Base-by-base conservation (phyloP, 805 yeast genomes). In the Sporopachydermia quercuum region DNA sequence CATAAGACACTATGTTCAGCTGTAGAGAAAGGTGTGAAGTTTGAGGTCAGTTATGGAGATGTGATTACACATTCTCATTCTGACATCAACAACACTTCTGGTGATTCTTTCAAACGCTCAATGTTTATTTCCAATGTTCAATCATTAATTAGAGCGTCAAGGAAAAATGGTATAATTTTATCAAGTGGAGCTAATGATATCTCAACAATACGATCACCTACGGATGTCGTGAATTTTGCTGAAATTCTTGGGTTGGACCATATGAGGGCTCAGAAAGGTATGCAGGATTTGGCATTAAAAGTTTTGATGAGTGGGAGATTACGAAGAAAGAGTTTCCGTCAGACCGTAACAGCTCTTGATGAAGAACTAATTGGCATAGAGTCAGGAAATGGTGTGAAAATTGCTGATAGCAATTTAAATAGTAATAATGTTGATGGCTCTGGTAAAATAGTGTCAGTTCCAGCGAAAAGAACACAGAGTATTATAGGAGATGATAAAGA, bases 1-100 rank as follows among this genome's bases (percentile, higher is more conserved):
- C 95, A 86, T 60, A 85, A 86, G 49, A 74, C 84, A 1, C 67
- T 85, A 5, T 81, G 95, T 35, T 75, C 85, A 35, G 96, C 94
- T 1, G 66, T 83, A 3, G 78, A 78, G 15, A 71, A 85, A 39
- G 97, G 97, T 2, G 70, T 85, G 17, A 74, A 75, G 47, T 71
- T 91, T 46, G 98, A 91, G 54, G 68, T 91, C 5, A 68, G 74
- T 37, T 89, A 89, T 57, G 55, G 70, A 4, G 63, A 72, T 19
- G 64, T 76, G 35, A 57, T 80, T 30, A 57, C 61, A 3, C 68
- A 58, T 6, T 46, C 57, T 5, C 57, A 57, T 4, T 61, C 60
- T 5, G 33, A 54, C 46, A n/a, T n/a, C n/a, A n/a, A n/a, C n/a
- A 42, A 39, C 4, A 51, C 27, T 45, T 54, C 37, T 53, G 54